Percentiles rank a stretch among this genome's conserved stretches.
Evolutionary conservation across 192 early-diverging fungal species (phyloP).

Genomic region (Gorgonomyces haynaldii): DNA sequence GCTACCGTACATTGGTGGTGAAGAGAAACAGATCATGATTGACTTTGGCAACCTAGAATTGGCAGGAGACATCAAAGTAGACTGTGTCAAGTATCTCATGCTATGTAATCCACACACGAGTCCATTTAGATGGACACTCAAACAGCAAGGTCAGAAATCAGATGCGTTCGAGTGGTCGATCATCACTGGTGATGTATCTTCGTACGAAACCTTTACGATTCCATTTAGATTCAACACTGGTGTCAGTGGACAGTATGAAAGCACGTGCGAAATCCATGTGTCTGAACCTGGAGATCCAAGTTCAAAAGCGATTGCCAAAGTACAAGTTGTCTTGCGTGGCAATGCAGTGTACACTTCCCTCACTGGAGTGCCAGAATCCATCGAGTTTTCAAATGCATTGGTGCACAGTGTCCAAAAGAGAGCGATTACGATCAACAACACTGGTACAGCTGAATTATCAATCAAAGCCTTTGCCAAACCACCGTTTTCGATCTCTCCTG

Average conservation of each 20-base stretch:
- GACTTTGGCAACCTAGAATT: constrained; percentile 46
- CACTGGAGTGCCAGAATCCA: constrained; percentile 34
- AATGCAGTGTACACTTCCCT: constrained; percentile 35
- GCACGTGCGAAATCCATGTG: constrained; percentile 30
- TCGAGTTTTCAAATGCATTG: constrained; percentile 47
- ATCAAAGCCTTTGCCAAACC: constrained; percentile 33
- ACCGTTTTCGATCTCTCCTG: constrained; percentile 36
- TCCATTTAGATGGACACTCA: constrained; percentile 39
- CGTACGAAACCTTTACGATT: constrained; percentile 32
- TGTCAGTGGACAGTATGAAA: constrained; percentile 36
- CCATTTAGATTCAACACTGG: constrained; percentile 38
- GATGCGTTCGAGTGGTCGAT: constrained; percentile 35
- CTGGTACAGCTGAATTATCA: constrained; percentile 31
- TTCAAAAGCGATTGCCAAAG: constrained; percentile 27
- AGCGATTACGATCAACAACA: constrained; percentile 34
- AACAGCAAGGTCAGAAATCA: constrained; percentile 20
- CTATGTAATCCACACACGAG: constrained; percentile 33
- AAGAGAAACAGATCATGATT: constrained; percentile 28
- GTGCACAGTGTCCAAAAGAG: constrained; percentile 25
- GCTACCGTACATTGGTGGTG: constrained; percentile 19
- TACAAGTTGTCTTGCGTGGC: constrained; percentile 32
- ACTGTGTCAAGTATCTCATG: constrained; percentile 29
- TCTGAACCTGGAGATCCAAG: constrained; percentile 33
- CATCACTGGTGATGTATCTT: constrained; percentile 33
- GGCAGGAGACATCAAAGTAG: constrained; percentile 15